Evolutionary conservation across 345 rosid species (phyloP).

Genomic region (Kernera saxatilis): DNA sequence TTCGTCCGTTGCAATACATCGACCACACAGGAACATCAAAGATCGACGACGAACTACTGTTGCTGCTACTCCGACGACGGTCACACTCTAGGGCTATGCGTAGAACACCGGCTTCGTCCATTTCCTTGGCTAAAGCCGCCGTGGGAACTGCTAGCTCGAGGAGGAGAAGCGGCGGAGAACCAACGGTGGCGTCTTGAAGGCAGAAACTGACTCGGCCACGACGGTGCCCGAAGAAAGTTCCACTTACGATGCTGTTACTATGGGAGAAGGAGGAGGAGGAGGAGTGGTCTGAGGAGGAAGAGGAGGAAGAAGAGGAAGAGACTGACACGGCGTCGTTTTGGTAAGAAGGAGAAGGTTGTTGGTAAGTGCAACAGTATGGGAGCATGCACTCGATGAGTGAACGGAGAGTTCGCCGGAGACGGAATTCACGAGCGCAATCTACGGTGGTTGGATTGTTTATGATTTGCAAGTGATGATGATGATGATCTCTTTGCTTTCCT

Average conservation of each 20-base stretch:
- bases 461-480: constrained; percentile 25
- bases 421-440: constrained; percentile 61
- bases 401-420: constrained; percentile 68
- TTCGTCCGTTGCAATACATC: constrained; percentile 81
- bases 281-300: constrained; percentile 23
- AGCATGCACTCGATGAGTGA: constrained; percentile 75
- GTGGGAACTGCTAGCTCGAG: constrained; percentile 78
- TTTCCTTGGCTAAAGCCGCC: constrained; percentile 65
- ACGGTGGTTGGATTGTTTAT: constrained; percentile 61
- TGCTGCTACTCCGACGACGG: constrained; percentile 21
- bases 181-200: constrained; percentile 54
- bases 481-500: constrained; percentile 46
- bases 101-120: constrained; percentile 58
- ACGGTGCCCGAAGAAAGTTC: constrained; percentile 80
- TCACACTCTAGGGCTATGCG: constrained; percentile 73
- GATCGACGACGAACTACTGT: constrained; percentile 21
- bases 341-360: constrained; percentile 6
- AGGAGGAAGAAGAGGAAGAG: constrained; percentile 17
- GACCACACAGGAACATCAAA: constrained; percentile 74
- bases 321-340: constrained; percentile 25
- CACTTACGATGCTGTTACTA: constrained; percentile 37
- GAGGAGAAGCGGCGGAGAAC: constrained; percentile 44
- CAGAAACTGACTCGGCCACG: constrained; percentile 81
- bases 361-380: constrained; percentile 67
- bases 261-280: constrained; percentile 18